Evolutionary conservation across 163 green algal genomes (phyloP).

Genomic region (Scenedesmus sp.): DNA sequence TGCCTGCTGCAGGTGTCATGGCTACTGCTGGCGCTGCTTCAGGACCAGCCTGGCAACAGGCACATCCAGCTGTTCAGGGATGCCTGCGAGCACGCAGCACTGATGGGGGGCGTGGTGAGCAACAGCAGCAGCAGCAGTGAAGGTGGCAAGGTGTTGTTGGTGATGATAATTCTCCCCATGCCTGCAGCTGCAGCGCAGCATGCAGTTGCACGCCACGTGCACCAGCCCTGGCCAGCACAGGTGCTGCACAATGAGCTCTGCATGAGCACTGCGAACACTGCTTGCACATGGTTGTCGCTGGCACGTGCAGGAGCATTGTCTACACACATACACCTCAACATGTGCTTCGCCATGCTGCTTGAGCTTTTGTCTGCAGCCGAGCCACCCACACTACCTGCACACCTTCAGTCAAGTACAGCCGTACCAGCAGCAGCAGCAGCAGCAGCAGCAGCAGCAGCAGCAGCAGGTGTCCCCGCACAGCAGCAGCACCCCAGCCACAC

Average conservation of each 20-base stretch:
- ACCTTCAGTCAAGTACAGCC: slow-evolving; percentile 7
- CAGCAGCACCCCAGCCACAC: background rate
- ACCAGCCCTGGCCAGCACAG: too few relatives aligned
- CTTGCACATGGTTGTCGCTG: too few relatives aligned
- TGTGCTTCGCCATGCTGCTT: background rate
- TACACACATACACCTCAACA: background rate
- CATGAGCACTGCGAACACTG: too few relatives aligned
- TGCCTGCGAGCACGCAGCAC: slow-evolving; percentile 81
- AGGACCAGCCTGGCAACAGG: slow-evolving; percentile 87
- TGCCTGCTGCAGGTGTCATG: slow-evolving; percentile 86
- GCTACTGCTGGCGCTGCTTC: slow-evolving; percentile 91
- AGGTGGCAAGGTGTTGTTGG: background rate
- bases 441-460: slow-evolving; percentile 37
- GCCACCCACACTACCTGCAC: slow-evolving; percentile 20
- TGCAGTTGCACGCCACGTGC: background rate
- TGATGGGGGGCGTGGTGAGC: slow-evolving; percentile 87
- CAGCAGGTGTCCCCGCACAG: background rate
- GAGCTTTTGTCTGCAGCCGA: slow-evolving; percentile 25
- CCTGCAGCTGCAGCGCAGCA: background rate
- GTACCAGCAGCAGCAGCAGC: slow-evolving; percentile 5
- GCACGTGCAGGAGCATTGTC: background rate
- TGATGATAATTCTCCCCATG: too few relatives aligned
- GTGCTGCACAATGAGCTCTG: too few relatives aligned
- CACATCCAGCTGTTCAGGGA: slow-evolving; percentile 81
- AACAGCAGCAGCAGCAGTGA: background rate